Conservation (phyloP, 139 green algal species). For the Chlorella vulgaris region DNA sequence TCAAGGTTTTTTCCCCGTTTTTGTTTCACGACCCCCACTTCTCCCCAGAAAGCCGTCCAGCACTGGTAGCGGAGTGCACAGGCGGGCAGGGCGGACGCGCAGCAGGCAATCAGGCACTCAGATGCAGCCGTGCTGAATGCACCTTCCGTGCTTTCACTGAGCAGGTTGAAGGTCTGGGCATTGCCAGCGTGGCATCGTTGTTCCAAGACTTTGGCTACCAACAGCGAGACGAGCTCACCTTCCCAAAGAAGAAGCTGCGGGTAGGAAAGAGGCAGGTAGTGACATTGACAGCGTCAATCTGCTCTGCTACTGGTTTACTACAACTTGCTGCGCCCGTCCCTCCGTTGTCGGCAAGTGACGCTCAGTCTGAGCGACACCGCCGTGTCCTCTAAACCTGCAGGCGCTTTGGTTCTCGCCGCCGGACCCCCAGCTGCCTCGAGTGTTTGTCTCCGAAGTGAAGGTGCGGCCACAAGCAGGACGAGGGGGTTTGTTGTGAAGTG, state of each 20-base stretch:
- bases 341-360: too few species aligned
- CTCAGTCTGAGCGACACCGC: too few species aligned
- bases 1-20: too few species aligned
- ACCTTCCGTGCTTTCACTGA: background rate
- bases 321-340: background rate
- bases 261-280: background rate
- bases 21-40: too few species aligned
- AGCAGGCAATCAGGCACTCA: too few species aligned
- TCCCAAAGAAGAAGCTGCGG: conserved; percentile 50
- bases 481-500: too few species aligned
- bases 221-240: conserved; percentile 32
- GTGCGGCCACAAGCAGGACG: conserved; percentile 4
- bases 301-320: too few species aligned
- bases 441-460: conserved; percentile 56
- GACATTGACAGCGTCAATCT: too few species aligned
- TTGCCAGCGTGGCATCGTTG: conserved; percentile 24
- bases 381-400: background rate
- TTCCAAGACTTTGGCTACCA: conserved; percentile 54
- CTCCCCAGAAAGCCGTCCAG: too few species aligned
- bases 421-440: conserved; percentile 33
- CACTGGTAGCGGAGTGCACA: too few species aligned
- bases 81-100: too few species aligned
- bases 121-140: background rate
- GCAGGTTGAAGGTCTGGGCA: conserved; percentile 41
- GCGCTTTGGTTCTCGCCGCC: conserved; percentile 46